Evolutionary conservation across 345 rosid species (phyloP).

Genomic region (Brassica cretica): DNA sequence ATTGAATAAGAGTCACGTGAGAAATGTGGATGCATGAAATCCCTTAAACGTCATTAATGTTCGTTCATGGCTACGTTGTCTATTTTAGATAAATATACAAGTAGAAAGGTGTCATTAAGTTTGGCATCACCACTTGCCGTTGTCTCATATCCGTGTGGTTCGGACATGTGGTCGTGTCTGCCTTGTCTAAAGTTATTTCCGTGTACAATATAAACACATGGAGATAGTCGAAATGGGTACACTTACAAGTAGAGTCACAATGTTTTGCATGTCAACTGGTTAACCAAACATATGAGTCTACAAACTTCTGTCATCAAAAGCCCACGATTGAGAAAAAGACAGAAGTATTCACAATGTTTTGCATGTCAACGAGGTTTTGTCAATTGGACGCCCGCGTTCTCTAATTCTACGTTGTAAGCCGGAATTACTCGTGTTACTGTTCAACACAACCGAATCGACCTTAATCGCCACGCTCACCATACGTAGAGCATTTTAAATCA

Average conservation of each 20-base stretch:
- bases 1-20: conserved; percentile 13
- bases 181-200: neutral
- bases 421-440: too few species aligned
- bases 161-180: neutral
- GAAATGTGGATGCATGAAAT: neutral
- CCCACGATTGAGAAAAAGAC: neutral
- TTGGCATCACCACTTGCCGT: conserved; percentile 63
- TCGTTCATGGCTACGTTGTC: too few species aligned
- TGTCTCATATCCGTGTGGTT: neutral
- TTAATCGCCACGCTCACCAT: too few species aligned
- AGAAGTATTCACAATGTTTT: too few species aligned
- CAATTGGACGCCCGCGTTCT: too few species aligned
- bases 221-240: neutral
- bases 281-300: neutral
- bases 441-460: too few species aligned
- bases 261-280: neutral
- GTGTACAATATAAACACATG: neutral
- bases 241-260: neutral
- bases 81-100: too few species aligned
- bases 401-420: too few species aligned
- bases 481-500: too few species aligned
- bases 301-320: neutral
- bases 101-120: conserved; percentile 75
- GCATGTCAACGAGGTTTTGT: too few species aligned
- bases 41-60: neutral